Evolutionary conservation across 2,329 filamentous ascomycete species (phyloP).

Genomic region (Magnaporthiopsis incrustans): DNA sequence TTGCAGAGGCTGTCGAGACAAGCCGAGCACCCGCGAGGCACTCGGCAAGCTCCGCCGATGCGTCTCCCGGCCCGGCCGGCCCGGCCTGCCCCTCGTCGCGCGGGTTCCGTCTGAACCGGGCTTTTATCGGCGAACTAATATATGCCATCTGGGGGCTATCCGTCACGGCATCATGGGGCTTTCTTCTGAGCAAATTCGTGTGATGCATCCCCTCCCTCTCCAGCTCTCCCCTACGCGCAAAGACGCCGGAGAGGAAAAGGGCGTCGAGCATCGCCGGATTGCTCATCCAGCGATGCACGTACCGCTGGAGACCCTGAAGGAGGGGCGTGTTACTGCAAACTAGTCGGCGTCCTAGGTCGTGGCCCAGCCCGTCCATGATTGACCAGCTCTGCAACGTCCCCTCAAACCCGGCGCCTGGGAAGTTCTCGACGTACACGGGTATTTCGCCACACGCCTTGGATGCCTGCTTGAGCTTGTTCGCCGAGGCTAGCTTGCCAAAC

Average conservation of each 20-base stretch:
- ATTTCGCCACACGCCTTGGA: slow-evolving; percentile 70
- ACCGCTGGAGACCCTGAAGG: slow-evolving; percentile 43
- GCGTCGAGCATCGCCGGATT: slow-evolving; percentile 36
- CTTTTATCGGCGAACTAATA: slow-evolving; percentile 20
- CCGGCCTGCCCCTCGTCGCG: neutral
- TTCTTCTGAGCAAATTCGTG: slow-evolving; percentile 6
- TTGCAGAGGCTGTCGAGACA: slow-evolving; percentile 76
- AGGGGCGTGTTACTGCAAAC: slow-evolving; percentile 43
- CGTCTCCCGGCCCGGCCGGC: neutral
- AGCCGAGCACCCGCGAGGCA: slow-evolving; percentile 54
- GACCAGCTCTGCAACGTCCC: slow-evolving; percentile 49
- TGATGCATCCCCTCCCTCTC: slow-evolving; percentile 10
- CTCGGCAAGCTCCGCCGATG: slow-evolving; percentile 24
- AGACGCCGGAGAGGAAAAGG: slow-evolving; percentile 38
- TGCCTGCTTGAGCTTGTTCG: slow-evolving; percentile 55
- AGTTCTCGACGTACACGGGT: slow-evolving; percentile 61
- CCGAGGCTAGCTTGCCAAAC: slow-evolving; percentile 51
- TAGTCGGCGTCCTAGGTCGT: slow-evolving; percentile 20
- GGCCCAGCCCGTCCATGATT: slow-evolving; percentile 41
- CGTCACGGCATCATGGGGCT: slow-evolving; percentile 19
- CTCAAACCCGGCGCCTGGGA: slow-evolving; percentile 47
- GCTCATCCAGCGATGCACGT: slow-evolving; percentile 36
- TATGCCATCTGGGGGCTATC: slow-evolving; percentile 36
- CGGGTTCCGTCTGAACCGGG: slow-evolving; percentile 12
- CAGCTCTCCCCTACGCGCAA: slow-evolving; percentile 25